Conservation (phyloP, 1,139 yeast species). For the Scheffersomyces segobiensis region DNA sequence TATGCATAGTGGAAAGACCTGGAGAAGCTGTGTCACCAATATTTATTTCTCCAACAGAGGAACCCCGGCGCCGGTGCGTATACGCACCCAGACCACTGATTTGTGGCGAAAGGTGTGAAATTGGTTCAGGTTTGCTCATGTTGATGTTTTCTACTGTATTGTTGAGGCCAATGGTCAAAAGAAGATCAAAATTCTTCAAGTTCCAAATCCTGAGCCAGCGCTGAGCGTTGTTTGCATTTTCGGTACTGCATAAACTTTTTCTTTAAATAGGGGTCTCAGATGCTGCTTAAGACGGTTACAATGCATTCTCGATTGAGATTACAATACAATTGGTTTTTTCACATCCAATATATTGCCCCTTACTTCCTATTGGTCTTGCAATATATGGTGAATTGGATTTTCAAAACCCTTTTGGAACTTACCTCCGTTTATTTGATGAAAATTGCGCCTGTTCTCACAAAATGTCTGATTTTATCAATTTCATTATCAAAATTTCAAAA, state of each 20-base stretch:
- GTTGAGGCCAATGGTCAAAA: neutral
- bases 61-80: constrained; percentile 41
- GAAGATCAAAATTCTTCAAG: neutral
- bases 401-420: no score
- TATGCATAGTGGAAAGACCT: constrained; percentile 48
- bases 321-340: no score
- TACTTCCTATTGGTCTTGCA: no score
- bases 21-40: constrained; percentile 61
- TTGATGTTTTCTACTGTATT: neutral
- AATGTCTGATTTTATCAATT: no score
- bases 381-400: no score
- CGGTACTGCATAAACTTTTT: neutral
- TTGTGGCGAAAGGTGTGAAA: neutral
- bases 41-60: constrained; percentile 58
- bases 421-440: no score
- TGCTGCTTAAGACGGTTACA: neutral
- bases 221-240: neutral
- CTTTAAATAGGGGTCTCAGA: neutral
- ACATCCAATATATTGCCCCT: no score
- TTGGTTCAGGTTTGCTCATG: neutral
- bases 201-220: neutral
- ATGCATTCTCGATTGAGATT: no score
- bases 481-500: no score
- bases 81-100: neutral
- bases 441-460: no score